A percentile compares a stretch with the other conserved stretches of the same genome.
These are phyloP conservation scores for Leptographium lundbergii DNA, from an alignment of 2,329 filamentous ascomycete species.

Conservation along the genomic window DNA sequence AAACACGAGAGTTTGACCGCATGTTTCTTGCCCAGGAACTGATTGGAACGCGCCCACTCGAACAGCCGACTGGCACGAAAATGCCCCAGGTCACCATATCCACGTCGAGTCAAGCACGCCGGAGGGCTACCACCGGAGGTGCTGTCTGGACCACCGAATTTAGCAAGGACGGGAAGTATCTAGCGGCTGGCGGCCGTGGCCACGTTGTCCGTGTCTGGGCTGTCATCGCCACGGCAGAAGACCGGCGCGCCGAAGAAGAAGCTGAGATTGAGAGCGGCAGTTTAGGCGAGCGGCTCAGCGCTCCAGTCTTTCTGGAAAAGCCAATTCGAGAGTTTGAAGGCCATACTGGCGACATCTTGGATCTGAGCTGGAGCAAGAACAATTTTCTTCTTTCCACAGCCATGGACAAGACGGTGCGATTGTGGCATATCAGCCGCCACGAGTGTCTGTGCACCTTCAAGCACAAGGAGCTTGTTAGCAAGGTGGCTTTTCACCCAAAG, in stretches of 20 bases:
- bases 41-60: slow-evolving; percentile 37
- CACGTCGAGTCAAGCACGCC: slow-evolving; percentile 24
- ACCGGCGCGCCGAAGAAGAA: slow-evolving; percentile 60
- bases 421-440: slow-evolving; percentile 79
- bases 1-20: slow-evolving; percentile 66
- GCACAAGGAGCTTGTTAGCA: slow-evolving; percentile 89
- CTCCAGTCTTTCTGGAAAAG: slow-evolving; percentile 76
- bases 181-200: slow-evolving; percentile 89
- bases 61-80: slow-evolving; percentile 15
- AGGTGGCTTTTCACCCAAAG: slow-evolving; percentile 83
- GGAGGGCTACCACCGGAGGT: slow-evolving; percentile 32
- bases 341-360: slow-evolving; percentile 75
- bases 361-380: slow-evolving; percentile 98
- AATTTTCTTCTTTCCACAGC: slow-evolving; percentile 92
- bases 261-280: slow-evolving; percentile 45
- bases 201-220: slow-evolving; percentile 77
- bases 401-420: slow-evolving; percentile 91
- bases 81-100: slow-evolving; percentile 16
- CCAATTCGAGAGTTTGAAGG: slow-evolving; percentile 70
- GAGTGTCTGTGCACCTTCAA: slow-evolving; percentile 92
- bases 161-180: slow-evolving; percentile 78
- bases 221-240: slow-evolving; percentile 71
- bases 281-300: slow-evolving; percentile 56
- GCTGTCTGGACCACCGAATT: slow-evolving; percentile 91
- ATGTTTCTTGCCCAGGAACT: slow-evolving; percentile 89